Base-by-base conservation (phyloP, 305 asterid species). In the Fraxinus ornus region DNA sequence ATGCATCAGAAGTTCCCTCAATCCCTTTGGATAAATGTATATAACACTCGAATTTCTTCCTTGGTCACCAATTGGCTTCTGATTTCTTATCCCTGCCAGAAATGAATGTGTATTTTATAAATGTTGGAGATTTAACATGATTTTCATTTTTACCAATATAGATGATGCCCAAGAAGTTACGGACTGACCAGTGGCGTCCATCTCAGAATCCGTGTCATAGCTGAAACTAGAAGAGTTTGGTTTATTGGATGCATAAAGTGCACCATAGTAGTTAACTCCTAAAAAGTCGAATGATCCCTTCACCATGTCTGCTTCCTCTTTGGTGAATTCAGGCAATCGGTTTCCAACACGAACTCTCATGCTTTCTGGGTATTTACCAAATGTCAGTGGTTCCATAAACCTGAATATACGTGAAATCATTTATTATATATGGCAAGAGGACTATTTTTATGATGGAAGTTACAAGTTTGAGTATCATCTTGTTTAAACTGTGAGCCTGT, bases 21-120 rank as follows among this genome's bases (percentile, higher is more conserved):
- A 89, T 57, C 95, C 93, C 86, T 87, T 86, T 0, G 95, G 93
- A 79, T 89, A 91, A 39, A 87, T 89, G 80, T 82, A 89, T 80
- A 88, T 83, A 44, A 72, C 79, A 55, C 93, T 90, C 7, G 90
- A 86, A 17, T 84, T 62, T 71, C 90, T 87, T 41, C 85, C 90
- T 62, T 82, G 89, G 55, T 88, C 86, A 22, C 93, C 94, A 22
- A 91, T 90, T 10, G 91, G 85, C 81, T 79, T 84, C 30, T 88
- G 88, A 76, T 88, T 71, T 76, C 82, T 80, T 55, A 32, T 78
- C 13, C 86, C 93, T 88, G 75, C 68, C 13, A 30, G 22, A 47
- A 15, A 33, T 6, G 41, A 71, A 71, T 71, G 13, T 33, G 44
- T 6, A 33, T 33, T 37, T 5, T 68, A 68, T 9, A 24, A 28